Evolutionary conservation across 768 basidiomycete species (phyloP).

Genomic region (Pilatotrama ljubarskyi): DNA sequence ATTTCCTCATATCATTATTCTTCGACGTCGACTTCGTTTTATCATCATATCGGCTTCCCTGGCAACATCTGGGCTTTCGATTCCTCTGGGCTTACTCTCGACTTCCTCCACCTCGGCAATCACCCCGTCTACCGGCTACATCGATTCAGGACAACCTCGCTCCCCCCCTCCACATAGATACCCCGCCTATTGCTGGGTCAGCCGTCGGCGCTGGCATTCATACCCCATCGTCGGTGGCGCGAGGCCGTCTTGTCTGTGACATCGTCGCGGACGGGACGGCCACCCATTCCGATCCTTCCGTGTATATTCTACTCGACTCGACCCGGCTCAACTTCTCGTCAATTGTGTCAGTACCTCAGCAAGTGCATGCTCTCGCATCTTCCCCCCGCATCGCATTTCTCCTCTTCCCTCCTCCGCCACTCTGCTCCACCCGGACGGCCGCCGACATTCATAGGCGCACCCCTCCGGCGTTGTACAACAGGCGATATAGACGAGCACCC

Average conservation of each 20-base stretch:
- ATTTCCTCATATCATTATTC: conserved; percentile 43
- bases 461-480: conserved; percentile 30
- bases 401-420: conserved; percentile 21
- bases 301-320: conserved; percentile 29
- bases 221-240: conserved; percentile 41
- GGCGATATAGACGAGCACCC: conserved; percentile 26
- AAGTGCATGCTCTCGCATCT: conserved; percentile 44
- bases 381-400: conserved; percentile 26
- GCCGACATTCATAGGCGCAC: conserved; percentile 16
- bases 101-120: conserved; percentile 18
- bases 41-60: conserved; percentile 10
- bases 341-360: conserved; percentile 46
- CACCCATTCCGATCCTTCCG: conserved; percentile 19
- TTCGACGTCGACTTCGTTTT: conserved; percentile 39
- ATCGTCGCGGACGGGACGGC: conserved; percentile 12
- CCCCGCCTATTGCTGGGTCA: conserved; percentile 36
- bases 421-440: conserved; percentile 21
- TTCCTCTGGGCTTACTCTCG: conserved; percentile 20
- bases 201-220: conserved; percentile 44
- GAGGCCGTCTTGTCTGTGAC: conserved; percentile 20
- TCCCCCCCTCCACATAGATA: conserved; percentile 26
- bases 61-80: not conserved
- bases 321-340: conserved; percentile 28
- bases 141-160: conserved; percentile 40
- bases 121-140: conserved; percentile 36